A percentile compares a stretch with the other conserved stretches of the same genome.
These are phyloP conservation scores for Geosmithia putterillii DNA, from an alignment of 2,329 filamentous ascomycete genomes.

Conservation along the genomic window DNA sequence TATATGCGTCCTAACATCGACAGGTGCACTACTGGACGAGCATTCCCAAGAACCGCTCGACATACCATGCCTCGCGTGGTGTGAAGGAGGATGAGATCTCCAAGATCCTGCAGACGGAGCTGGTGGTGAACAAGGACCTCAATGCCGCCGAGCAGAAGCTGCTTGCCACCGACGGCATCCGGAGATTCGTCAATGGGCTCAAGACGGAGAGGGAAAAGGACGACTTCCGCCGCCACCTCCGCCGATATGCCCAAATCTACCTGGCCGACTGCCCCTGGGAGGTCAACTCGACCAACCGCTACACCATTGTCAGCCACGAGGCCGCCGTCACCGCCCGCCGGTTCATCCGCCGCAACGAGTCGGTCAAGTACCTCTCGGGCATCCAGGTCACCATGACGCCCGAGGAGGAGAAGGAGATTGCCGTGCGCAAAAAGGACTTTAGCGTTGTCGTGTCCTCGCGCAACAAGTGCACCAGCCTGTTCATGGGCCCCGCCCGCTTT, in stretches of 20 bases:
- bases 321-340: slow-evolving; percentile 75
- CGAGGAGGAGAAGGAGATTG: slow-evolving; percentile 77
- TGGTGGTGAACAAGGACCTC: slow-evolving; percentile 65
- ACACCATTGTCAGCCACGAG: slow-evolving; percentile 83
- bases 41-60: slow-evolving; percentile 85
- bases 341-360: slow-evolving; percentile 68
- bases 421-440: slow-evolving; percentile 79
- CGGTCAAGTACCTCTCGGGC: slow-evolving; percentile 81
- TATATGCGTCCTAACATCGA: background rate
- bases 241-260: slow-evolving; percentile 87
- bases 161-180: slow-evolving; percentile 59
- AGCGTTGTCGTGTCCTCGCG: slow-evolving; percentile 92
- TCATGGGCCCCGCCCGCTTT: slow-evolving; percentile 90
- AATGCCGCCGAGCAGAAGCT: slow-evolving; percentile 59
- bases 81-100: slow-evolving; percentile 53
- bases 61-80: slow-evolving; percentile 74
- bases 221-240: slow-evolving; percentile 75
- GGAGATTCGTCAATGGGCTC: slow-evolving; percentile 56
- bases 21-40: slow-evolving; percentile 94
- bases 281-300: slow-evolving; percentile 82
- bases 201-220: slow-evolving; percentile 69
- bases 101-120: slow-evolving; percentile 48
- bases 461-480: slow-evolving; percentile 81
- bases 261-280: slow-evolving; percentile 90
- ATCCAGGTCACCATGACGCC: slow-evolving; percentile 88